Base-by-base conservation (phyloP, 139 green algal genomes). In the Coelastrella sp. region DNA sequence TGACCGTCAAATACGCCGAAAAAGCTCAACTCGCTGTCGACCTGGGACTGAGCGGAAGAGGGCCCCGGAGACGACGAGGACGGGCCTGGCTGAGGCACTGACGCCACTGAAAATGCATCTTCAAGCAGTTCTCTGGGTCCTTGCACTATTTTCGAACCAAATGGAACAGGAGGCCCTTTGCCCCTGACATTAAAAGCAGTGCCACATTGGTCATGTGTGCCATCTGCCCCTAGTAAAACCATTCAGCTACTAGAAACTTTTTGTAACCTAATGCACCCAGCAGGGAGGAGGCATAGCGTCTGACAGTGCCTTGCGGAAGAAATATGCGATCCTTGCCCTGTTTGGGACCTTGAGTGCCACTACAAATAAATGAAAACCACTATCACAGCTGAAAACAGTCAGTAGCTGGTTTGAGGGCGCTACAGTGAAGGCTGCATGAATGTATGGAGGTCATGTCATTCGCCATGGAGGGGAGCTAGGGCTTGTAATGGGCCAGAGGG, bases 1-100 rank as follows among this genome's bases (percentile, higher is more conserved):
- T 91, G 88, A 15, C 96, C 96, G 87, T 98, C 96, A 88, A 96
- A 98, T 14, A 98, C 96, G 49, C 95, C 96, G 78, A 97, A 97
- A 58, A 96, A 56, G 7, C 22, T 22, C 11, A 87, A n/a, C 20
- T 72, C n/a, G 15, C 7, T 58, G 81, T 74, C 81, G 20, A 22
- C 56, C 20, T 72, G 80, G 12, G n/a, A 27, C n/a, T 63, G 81
- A 70, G 81, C 81, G 65, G 59, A 80, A 80, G 9, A 14, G 9
- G 25, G 74, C 59, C 81, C 81, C n/a, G 63, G 81, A 59, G 65
- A 76, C 68, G 68, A 76, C 10, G 68, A 19, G 19, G 68, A 24
- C 68, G 17, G 68, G 68, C 19, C 6, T 76, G 68, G 68, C 68
- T 76, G 68, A 24, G 68, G 68, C 68, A 76, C 68, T 76, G 68